Percentiles rank a stretch among this genome's conserved stretches.
Evolutionary conservation across 78 protist genomes (phyloP).

Genomic region (Dictyostelium intermedium): DNA sequence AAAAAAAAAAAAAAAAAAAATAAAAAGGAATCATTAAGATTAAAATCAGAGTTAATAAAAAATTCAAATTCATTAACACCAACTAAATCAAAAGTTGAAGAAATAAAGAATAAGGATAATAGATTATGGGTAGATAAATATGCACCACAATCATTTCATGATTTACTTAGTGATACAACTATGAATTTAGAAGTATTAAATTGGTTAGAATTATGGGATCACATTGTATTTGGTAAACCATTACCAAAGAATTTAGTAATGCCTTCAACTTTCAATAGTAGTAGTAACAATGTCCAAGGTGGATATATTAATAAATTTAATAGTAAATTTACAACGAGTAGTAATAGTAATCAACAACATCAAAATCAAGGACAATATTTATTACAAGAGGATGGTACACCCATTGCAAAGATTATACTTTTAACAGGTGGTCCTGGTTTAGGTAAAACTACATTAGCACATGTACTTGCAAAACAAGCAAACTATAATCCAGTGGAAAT

Average conservation of each 20-base stretch:
- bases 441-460: slow-evolving; percentile 96
- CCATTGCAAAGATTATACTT: slow-evolving; percentile 57
- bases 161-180: slow-evolving; percentile 45
- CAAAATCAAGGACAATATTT: not conserved
- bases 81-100: not conserved
- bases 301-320: not conserved
- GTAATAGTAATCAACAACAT: not conserved
- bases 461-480: slow-evolving; percentile 87
- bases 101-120: not conserved
- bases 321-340: not conserved
- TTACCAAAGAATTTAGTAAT: not conserved
- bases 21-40: not conserved
- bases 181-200: slow-evolving; percentile 48
- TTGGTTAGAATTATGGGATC: slow-evolving; percentile 65
- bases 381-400: slow-evolving; percentile 24
- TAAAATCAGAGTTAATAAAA: not conserved
- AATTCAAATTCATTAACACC: not conserved
- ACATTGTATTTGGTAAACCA: slow-evolving; percentile 34
- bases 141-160: slow-evolving; percentile 66
- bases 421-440: slow-evolving; percentile 94
- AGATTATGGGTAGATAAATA: slow-evolving; percentile 80
- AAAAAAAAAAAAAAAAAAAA: not conserved
- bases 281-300: not conserved
- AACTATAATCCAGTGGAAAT: slow-evolving; percentile 81
- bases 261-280: not conserved